These are phyloP conservation scores for Suillus plorans DNA, from an alignment of 768 basidiomycete genomes.

Conservation along the genomic window DNA sequence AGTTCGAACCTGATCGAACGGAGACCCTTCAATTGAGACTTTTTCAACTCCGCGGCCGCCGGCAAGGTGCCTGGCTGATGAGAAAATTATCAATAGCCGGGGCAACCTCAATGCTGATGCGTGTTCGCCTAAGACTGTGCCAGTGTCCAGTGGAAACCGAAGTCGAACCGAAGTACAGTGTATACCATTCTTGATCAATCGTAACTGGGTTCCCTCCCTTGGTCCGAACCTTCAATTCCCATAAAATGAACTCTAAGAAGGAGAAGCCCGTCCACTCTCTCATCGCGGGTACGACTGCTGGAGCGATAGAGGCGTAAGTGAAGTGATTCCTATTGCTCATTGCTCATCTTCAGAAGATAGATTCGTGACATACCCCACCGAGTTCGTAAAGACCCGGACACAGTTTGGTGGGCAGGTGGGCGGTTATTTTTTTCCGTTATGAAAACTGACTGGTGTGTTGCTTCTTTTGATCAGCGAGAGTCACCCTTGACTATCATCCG, in stretches of 20 bases:
- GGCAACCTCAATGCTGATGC: too few species aligned
- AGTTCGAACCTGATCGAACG: too few species aligned
- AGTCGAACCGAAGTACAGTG: neutral
- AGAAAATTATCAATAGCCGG: too few species aligned
- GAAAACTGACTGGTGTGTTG: neutral
- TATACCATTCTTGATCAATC: neutral
- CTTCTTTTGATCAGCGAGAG: slow-evolving; percentile 46
- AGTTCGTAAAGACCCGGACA: slow-evolving; percentile 91
- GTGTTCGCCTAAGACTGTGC: neutral
- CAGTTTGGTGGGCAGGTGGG: slow-evolving; percentile 83
- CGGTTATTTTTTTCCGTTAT: neutral
- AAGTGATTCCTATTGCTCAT: neutral
- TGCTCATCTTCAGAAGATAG: slow-evolving; percentile 44
- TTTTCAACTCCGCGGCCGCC: neutral
- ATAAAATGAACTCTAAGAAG: slow-evolving; percentile 50
- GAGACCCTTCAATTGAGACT: too few species aligned
- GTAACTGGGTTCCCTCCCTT: neutral
- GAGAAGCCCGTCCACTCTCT: slow-evolving; percentile 87
- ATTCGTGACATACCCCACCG: slow-evolving; percentile 85
- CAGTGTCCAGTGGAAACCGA: neutral
- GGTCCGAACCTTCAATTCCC: neutral
- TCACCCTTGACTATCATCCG: slow-evolving; percentile 72
- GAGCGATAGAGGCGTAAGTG: slow-evolving; percentile 87
- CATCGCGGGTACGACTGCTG: slow-evolving; percentile 89
- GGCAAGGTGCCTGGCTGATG: too few species aligned